These are phyloP conservation scores for Pterulicium gracile DNA, from an alignment of 1,284 basidiomycete genomes.

Conservation along the genomic window DNA sequence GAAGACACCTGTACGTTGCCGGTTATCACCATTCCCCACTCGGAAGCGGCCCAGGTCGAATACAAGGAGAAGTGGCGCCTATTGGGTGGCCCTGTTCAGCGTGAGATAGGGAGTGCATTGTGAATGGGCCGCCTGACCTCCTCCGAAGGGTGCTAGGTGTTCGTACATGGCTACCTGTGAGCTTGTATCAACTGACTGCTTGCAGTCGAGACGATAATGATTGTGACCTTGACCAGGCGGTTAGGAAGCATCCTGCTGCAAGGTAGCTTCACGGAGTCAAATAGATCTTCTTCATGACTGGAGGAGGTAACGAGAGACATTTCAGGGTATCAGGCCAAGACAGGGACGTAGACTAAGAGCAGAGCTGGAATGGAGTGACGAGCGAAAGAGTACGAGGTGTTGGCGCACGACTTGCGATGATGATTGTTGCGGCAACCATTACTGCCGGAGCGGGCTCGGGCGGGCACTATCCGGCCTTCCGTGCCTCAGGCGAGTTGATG, in stretches of 20 bases:
- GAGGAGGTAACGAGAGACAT: too few relatives aligned
- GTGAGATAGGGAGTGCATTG: background rate
- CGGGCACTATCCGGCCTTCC: too few relatives aligned
- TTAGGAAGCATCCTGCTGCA: conserved; percentile 11
- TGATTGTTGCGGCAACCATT: too few relatives aligned
- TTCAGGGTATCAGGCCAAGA: too few relatives aligned
- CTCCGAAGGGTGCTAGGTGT: conserved; percentile 55
- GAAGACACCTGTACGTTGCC: conserved; percentile 79
- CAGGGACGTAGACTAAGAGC: too few relatives aligned
- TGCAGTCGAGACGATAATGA: too few relatives aligned
- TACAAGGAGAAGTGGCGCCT: conserved; percentile 59
- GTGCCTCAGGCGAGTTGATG: too few relatives aligned
- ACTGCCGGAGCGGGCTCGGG: too few relatives aligned
- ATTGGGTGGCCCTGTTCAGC: conserved; percentile 52
- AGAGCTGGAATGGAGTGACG: too few relatives aligned
- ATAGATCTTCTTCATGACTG: background rate
- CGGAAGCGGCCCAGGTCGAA: conserved; percentile 61
- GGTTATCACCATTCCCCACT: conserved; percentile 87
- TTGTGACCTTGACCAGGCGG: conserved; percentile 14
- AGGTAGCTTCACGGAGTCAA: conserved; percentile 2
- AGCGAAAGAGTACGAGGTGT: too few relatives aligned
- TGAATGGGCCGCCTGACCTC: conserved; percentile 17
- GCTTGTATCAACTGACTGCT: too few relatives aligned
- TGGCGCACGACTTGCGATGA: too few relatives aligned
- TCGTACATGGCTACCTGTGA: conserved; percentile 77